Evolutionary conservation across 192 early-diverging fungal species (phyloP).

Genomic region (Coemansia javaensis): DNA sequence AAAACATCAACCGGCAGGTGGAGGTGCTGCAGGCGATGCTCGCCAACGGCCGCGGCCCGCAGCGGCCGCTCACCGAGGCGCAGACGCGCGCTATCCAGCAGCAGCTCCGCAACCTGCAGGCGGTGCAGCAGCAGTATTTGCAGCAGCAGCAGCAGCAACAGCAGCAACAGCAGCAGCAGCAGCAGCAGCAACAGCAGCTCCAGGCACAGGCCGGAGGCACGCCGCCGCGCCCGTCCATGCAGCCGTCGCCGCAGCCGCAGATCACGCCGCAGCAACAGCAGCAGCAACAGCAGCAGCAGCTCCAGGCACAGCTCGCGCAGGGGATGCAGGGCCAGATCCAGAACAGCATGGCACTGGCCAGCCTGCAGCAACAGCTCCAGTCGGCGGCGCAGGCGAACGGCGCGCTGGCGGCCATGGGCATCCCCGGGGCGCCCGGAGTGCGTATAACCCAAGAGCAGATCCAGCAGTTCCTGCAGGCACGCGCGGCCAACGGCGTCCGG

Average conservation of each 20-base stretch:
- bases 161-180: slow-evolving; percentile 15
- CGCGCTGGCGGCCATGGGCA: slow-evolving; percentile 1
- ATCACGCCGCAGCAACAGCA: slow-evolving; percentile 7
- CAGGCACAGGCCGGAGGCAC: slow-evolving; percentile 10
- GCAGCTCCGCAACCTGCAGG: slow-evolving; percentile 30
- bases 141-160: slow-evolving; percentile 16
- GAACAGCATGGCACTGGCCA: not conserved
- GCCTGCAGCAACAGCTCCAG: slow-evolving; percentile 14
- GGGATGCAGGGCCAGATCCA: slow-evolving; percentile 15
- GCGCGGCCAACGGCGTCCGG: slow-evolving; percentile 30
- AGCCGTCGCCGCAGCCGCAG: slow-evolving; percentile 17
- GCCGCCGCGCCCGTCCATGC: slow-evolving; percentile 10
- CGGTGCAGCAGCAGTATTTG: slow-evolving; percentile 12
- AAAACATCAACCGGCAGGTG: slow-evolving; percentile 21
- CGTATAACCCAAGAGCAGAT: slow-evolving; percentile 42
- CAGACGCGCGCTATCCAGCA: slow-evolving; percentile 31
- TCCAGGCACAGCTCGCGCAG: slow-evolving; percentile 13
- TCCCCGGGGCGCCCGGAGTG: slow-evolving; percentile 14
- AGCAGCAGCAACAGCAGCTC: slow-evolving; percentile 11
- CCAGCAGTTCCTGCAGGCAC: slow-evolving; percentile 39
- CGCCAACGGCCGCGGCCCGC: slow-evolving; percentile 12
- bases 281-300: slow-evolving; percentile 19
- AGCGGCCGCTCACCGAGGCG: slow-evolving; percentile 25
- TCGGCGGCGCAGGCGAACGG: slow-evolving; percentile 1
- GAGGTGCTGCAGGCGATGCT: slow-evolving; percentile 31